Evolutionary conservation across 306 rosid species (phyloP), one percentile per base, ranked within the genome.

Genomic region (Hippophae tibetana): DNA sequence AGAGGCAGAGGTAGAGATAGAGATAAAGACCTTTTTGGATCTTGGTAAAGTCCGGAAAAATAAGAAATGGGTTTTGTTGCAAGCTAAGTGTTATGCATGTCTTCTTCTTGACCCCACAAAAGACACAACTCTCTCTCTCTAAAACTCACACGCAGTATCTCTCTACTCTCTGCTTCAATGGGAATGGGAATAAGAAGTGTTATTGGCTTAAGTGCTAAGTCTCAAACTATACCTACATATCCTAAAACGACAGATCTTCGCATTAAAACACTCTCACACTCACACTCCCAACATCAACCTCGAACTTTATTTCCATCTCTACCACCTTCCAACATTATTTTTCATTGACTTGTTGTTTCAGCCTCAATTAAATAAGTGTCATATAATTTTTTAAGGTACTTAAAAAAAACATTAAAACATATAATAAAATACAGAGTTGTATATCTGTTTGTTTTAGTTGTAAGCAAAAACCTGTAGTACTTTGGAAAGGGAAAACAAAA

Each of bases 81-180:
- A 13, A 56, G 64, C 72, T 65, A 5, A 12, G 64, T 64, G 38
- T 48, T 65, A 56, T 71, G 67, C 80, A 71, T 62, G 74, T 11
- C 60, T 14, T 59, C 50, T 59, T 41, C 49, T 49, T 11, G 6
- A 74, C 60, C 67, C 66, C 71, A 31, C 44, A 43, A 58, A 13
- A 38, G 44, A 38, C 25, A 11, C 51, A 12, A 40, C 25, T 13
- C 52, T 54, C 63, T 48, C 61, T 44, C 57, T 13, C 48, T 7
- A 14, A 44, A 23, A 14, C 46, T 38, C 51, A 3, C 51, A 42
- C 13, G n/a, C 10, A 41, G 47, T 27, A 42, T 56, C 44, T 51
- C 43, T 7, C 43, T 26, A 23, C 45, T 13, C 14, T 56, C 18
- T 25, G 2, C 40, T 26, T 18, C 60, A 42, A 11, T 70, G 43